phyloP scores from a whole-genome alignment of 2,329 filamentous ascomycete genomes.

The Aspergillus melleus region DNA sequence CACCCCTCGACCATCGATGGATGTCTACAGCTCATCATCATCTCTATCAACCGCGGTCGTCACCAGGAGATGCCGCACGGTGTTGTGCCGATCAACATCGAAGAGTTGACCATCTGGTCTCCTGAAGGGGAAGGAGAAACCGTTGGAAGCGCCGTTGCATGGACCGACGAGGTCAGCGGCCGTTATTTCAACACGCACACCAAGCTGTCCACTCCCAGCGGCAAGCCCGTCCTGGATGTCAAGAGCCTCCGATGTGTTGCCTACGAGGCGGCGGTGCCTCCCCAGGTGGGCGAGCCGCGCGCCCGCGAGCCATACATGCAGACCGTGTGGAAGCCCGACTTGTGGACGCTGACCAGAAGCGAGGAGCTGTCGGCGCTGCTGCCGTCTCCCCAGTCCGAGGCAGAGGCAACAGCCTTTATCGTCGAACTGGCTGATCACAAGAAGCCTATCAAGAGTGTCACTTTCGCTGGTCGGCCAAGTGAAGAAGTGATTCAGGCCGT shows the following conservation, averaged over 20 bases:
- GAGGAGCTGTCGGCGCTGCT: not conserved
- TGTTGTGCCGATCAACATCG: constrained; percentile 16
- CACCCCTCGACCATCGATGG: constrained; percentile 17
- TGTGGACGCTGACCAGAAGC: not conserved
- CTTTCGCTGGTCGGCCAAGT: too few relatives aligned
- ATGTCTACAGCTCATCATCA: constrained; percentile 21
- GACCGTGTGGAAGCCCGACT: constrained; percentile 17
- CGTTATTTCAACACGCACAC: constrained; percentile 5
- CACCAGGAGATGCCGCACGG: constrained; percentile 15
- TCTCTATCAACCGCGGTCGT: constrained; percentile 15
- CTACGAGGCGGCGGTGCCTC: constrained; percentile 19
- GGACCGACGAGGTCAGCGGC: constrained; percentile 9
- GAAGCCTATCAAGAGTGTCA: not conserved
- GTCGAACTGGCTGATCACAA: not conserved
- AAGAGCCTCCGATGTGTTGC: constrained; percentile 13
- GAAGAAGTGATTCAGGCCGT: too few relatives aligned
- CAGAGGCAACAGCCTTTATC: not conserved
- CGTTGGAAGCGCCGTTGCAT: constrained; percentile 5
- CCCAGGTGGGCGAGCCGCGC: not conserved
- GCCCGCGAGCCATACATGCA: constrained; percentile 11
- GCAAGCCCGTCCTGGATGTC: constrained; percentile 6
- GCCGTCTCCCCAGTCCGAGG: not conserved
- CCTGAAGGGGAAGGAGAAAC: not conserved
- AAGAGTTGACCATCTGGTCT: constrained; percentile 15
- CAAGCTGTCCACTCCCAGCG: constrained; percentile 7